Base-by-base conservation (phyloP, 495 filamentous ascomycete species). In the Physcia stellaris region DNA sequence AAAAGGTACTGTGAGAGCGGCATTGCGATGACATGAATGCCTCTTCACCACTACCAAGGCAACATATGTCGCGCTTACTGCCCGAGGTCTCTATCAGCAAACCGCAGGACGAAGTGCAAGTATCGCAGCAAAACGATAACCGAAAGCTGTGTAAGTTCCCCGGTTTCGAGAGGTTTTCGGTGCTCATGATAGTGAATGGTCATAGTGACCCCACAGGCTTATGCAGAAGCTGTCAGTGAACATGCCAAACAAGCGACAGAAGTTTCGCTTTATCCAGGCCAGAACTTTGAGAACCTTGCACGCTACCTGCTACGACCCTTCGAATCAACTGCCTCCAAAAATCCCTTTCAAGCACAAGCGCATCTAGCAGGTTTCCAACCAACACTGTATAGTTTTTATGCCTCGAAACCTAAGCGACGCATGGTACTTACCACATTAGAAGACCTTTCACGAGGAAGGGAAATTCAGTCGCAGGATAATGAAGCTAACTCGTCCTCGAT, bases 251-350 rank as follows among this genome's bases (percentile, higher is more conserved):
- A 42, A 24, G 24, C 31, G 10, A 42, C 23, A 6, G 31, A 22
- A 4, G 12, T 36, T n/a, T 37, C 40, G 3, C 19, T 37, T 37
- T 42, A 42, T 24, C 40, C 40, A 7, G 40, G 40, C 13, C 18
- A 24, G 11, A 39, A 37, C 20, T 38, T 42, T 27, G 40, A 26
- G 18, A 35, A 29, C 24, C 32, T 42, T 11, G 40, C 21, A 4
- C 17, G 18, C 11, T 42, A 23, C 20, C 22, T 42, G 6, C 21
- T 31, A 37, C 16, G 17, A 16, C 40, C 16, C 26, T 17, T 21
- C 15, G 13, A 26, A 17, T 7, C 32, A 7, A 7, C 7, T 10
- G 16, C 32, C 7, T 28, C 26, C 26, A 28, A 7, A 7, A 13
- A 13, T 28, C 26, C 9, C 10, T 16, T 7, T 16, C 16, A 34